Evolutionary conservation across 2,329 filamentous ascomycete species (phyloP).

Genomic region (Monosporascus sp.): DNA sequence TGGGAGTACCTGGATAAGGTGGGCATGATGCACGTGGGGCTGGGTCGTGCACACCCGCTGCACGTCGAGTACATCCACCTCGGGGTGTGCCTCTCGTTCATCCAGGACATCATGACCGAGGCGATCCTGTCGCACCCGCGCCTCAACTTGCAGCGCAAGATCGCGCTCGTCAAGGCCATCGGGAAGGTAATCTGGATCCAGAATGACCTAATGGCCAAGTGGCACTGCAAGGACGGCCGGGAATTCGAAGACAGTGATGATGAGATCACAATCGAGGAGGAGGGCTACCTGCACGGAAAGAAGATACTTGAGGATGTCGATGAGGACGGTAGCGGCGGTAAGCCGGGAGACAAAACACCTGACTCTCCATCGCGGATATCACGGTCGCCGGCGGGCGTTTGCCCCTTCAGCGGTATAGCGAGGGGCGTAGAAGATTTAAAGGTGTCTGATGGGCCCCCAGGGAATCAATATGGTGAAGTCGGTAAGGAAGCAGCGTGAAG

Average conservation of each 20-base stretch:
- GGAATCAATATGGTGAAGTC: slow-evolving; percentile 19
- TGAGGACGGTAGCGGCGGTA: slow-evolving; percentile 12
- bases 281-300: slow-evolving; percentile 61
- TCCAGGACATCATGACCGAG: slow-evolving; percentile 73
- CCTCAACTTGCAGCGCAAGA: slow-evolving; percentile 62
- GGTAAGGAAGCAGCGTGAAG: neutral
- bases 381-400: slow-evolving; percentile 12
- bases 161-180: slow-evolving; percentile 68
- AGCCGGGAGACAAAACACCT: slow-evolving; percentile 12
- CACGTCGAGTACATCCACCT: slow-evolving; percentile 80
- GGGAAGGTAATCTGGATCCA: slow-evolving; percentile 85
- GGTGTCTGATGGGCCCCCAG: slow-evolving; percentile 1
- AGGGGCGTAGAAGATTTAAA: slow-evolving; percentile 12
- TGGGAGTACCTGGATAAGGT: slow-evolving; percentile 85
- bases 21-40: slow-evolving; percentile 77
- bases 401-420: slow-evolving; percentile 21
- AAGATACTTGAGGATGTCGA: slow-evolving; percentile 46
- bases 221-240: slow-evolving; percentile 64
- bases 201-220: slow-evolving; percentile 81
- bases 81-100: slow-evolving; percentile 64
- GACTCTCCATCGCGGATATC: slow-evolving; percentile 6
- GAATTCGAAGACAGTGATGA: slow-evolving; percentile 47
- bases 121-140: slow-evolving; percentile 68
- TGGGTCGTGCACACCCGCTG: slow-evolving; percentile 64
- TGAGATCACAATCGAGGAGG: slow-evolving; percentile 49